Percentiles rank a stretch among this genome's conserved stretches.
phyloP scores from a whole-genome alignment of 2,329 filamentous ascomycete genomes.

The Phyllosticta citribraziliensis region DNA sequence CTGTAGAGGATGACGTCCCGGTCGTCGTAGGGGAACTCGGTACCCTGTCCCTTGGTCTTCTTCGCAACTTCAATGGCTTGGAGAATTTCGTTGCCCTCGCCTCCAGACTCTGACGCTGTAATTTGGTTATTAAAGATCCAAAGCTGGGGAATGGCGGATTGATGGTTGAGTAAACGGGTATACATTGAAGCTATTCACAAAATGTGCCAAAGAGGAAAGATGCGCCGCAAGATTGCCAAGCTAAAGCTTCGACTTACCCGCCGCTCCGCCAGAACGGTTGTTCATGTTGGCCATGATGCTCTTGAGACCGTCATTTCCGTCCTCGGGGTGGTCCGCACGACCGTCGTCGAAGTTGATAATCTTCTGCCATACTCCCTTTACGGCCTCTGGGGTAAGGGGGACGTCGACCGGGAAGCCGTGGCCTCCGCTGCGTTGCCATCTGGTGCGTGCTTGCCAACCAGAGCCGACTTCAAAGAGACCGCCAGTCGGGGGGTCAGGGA shows the following conservation, averaged over 20 bases:
- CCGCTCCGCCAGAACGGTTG: constrained; percentile 51
- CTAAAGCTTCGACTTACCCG: constrained; percentile 21
- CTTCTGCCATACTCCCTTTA: constrained; percentile 52
- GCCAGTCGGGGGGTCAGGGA: constrained; percentile 73
- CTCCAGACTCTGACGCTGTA: constrained; percentile 13
- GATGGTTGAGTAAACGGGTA: constrained; percentile 1
- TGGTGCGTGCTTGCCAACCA: constrained; percentile 83
- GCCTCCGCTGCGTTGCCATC: constrained; percentile 88
- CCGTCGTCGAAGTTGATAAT: constrained; percentile 83
- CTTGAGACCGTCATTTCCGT: constrained; percentile 64
- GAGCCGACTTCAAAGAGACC: constrained; percentile 90
- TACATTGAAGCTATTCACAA: constrained; percentile 7
- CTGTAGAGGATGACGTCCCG: constrained; percentile 87
- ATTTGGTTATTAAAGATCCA: not conserved
- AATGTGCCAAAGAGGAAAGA: not conserved
- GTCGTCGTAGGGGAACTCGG: constrained; percentile 74
- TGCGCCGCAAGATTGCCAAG: not conserved
- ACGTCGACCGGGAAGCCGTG: constrained; percentile 86
- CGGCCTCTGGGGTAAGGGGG: constrained; percentile 67
- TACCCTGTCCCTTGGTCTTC: constrained; percentile 59
- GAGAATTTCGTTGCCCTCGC: constrained; percentile 43
- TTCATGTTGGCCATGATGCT: constrained; percentile 78
- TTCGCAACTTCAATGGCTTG: constrained; percentile 69
- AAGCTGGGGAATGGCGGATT: not conserved
- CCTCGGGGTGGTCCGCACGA: constrained; percentile 76